phyloP scores from a whole-genome alignment of 805 yeast genomes.

The Kazachstania martiniae region DNA sequence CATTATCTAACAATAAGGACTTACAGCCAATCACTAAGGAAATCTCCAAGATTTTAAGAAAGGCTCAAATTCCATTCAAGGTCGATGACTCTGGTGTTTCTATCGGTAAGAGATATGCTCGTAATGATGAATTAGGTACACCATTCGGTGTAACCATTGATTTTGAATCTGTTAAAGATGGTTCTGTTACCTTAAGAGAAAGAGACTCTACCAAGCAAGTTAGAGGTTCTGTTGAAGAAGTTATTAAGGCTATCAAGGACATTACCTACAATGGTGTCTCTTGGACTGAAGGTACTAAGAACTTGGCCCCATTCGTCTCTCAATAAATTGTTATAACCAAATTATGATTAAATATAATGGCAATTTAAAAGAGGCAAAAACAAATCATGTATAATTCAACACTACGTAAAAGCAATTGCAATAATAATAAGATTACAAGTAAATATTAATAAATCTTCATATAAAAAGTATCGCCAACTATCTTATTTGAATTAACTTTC shows the following conservation, averaged over 20 bases:
- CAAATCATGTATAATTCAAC: no score
- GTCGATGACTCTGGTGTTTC: conserved; percentile 96
- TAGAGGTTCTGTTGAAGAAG: conserved; percentile 74
- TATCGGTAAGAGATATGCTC: conserved; percentile 94
- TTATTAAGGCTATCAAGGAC: conserved; percentile 60
- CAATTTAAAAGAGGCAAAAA: no score
- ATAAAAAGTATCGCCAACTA: no score
- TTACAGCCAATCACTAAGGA: conserved; percentile 64
- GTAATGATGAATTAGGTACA: conserved; percentile 97
- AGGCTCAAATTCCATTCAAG: conserved; percentile 82
- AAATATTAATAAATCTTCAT: no score
- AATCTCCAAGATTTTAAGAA: conserved; percentile 62
- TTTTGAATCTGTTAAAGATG: conserved; percentile 82
- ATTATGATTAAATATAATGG: no score
- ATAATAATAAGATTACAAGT: no score
- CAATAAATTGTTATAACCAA: conserved; percentile 32
- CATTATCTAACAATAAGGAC: conserved; percentile 76
- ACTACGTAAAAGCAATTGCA: no score
- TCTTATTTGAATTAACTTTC: no score
- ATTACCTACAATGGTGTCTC: conserved; percentile 64
- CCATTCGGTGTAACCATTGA: conserved; percentile 98
- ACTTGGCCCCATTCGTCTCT: conserved; percentile 61
- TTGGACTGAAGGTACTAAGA: conserved; percentile 81
- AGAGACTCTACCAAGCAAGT: conserved; percentile 96
- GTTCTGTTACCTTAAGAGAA: conserved; percentile 88